phyloP scores from a whole-genome alignment of 179 eudicot species.

The Corrigiola litoralis region DNA sequence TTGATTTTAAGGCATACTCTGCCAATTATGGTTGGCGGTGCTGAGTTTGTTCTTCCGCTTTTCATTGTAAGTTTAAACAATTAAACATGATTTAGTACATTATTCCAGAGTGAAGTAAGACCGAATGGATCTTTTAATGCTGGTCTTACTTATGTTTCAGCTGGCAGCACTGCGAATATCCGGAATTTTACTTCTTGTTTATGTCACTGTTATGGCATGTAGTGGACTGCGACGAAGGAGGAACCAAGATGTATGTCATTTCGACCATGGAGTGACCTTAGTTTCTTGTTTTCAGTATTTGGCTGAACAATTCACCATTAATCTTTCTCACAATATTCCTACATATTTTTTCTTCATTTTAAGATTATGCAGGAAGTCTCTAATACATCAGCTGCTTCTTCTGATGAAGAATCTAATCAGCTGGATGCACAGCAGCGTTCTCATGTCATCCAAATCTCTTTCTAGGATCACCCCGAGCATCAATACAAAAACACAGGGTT shows the following conservation, averaged over 20 bases:
- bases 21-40: slow-evolving; percentile 58
- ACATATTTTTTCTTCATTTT: background rate
- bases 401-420: slow-evolving; percentile 39
- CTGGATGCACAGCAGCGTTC: slow-evolving; percentile 26
- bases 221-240: slow-evolving; percentile 30
- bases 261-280: background rate
- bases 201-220: slow-evolving; percentile 28
- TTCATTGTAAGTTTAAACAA: slow-evolving; percentile 45
- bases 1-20: slow-evolving; percentile 75
- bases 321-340: background rate
- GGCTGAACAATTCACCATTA: background rate
- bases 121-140: background rate
- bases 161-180: slow-evolving; percentile 28
- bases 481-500: background rate
- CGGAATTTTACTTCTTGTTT: slow-evolving; percentile 31
- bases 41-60: slow-evolving; percentile 54
- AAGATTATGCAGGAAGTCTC: slow-evolving; percentile 11
- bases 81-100: background rate
- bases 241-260: slow-evolving; percentile 26
- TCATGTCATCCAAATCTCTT: slow-evolving; percentile 34
- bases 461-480: background rate
- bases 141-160: slow-evolving; percentile 18
- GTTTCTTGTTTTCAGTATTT: background rate
- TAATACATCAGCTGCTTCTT: slow-evolving; percentile 18
- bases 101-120: background rate